These are phyloP conservation scores for Candida incommunis DNA, from an alignment of 805 yeast species.

Conservation along the genomic window DNA sequence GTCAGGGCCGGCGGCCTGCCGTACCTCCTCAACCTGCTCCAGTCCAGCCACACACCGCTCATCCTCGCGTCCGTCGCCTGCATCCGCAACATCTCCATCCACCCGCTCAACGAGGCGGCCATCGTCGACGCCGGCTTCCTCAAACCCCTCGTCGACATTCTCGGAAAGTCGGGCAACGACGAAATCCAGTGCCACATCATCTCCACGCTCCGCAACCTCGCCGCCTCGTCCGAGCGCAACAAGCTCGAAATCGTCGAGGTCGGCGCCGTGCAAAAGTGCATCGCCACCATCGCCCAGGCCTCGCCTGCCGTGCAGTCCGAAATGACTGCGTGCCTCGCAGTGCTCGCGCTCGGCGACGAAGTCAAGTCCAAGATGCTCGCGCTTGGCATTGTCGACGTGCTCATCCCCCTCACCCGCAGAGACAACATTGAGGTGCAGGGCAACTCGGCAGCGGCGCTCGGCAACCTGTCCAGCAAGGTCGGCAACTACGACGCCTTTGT, in stretches of 20 bases:
- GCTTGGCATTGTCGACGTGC: conserved; percentile 71
- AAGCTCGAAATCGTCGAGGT: conserved; percentile 85
- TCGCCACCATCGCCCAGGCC: conserved; percentile 67
- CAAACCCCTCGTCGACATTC: conserved; percentile 72
- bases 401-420: conserved; percentile 82
- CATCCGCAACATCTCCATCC: conserved; percentile 91
- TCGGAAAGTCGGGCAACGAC: conserved; percentile 67
- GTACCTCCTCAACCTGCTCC: conserved; percentile 77
- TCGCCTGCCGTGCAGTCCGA: conserved; percentile 92
- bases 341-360: conserved; percentile 90
- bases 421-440: conserved; percentile 93
- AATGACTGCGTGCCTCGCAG: conserved; percentile 94
- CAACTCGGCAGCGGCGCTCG: conserved; percentile 95
- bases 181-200: conserved; percentile 98
- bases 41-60: conserved; percentile 80
- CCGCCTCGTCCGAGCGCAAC: conserved; percentile 89
- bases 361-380: conserved; percentile 73
- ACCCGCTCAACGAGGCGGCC: conserved; percentile 88
- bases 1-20: conserved; percentile 94
- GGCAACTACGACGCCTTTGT: conserved; percentile 69
- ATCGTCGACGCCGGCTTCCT: conserved; percentile 95
- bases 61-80: conserved; percentile 97
- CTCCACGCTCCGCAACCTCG: conserved; percentile 86
- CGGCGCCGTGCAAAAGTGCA: conserved; percentile 89
- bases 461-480: conserved; percentile 86